phyloP scores from a whole-genome alignment of 2,329 filamentous ascomycete species.

The Stachybotrys chlorohalonatus region DNA sequence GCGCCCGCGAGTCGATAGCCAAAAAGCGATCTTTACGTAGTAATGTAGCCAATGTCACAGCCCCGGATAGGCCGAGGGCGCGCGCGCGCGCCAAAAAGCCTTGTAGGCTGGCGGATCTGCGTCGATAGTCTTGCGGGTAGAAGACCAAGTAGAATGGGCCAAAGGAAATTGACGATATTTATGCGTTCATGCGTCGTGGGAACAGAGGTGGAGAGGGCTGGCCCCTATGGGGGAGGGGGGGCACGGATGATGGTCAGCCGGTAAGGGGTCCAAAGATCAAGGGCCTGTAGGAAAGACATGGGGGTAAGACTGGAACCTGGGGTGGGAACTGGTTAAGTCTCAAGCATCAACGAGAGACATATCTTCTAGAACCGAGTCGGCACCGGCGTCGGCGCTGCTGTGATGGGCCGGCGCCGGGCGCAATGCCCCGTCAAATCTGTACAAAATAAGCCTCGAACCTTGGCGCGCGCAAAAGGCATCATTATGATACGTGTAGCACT shows the following conservation, averaged over 20 bases:
- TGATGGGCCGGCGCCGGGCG: too few relatives aligned
- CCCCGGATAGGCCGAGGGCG: not conserved
- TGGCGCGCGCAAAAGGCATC: too few relatives aligned
- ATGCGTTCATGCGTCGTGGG: constrained; percentile 1
- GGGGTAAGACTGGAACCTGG: not conserved
- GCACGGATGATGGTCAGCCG: not conserved
- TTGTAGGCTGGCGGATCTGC: not conserved
- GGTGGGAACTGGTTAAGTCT: too few relatives aligned
- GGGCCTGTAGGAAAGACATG: not conserved
- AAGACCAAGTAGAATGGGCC: not conserved
- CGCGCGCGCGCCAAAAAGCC: not conserved
- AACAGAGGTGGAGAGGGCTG: not conserved
- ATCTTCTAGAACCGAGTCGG: too few relatives aligned
- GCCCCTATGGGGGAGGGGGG: not conserved
- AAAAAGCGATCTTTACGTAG: not conserved
- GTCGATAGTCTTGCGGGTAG: not conserved
- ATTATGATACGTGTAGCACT: too few relatives aligned
- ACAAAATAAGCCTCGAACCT: too few relatives aligned
- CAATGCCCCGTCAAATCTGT: too few relatives aligned
- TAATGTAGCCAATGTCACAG: too few relatives aligned
- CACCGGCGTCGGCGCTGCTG: too few relatives aligned
- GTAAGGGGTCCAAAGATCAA: not conserved
- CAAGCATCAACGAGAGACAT: too few relatives aligned
- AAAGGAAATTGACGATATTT: constrained; percentile 1
- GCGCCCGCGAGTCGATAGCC: not conserved